A percentile compares a stretch with the other conserved stretches of the same genome.
phyloP scores from a whole-genome alignment of 106 monocot genomes.

The Acorus gramineus region DNA sequence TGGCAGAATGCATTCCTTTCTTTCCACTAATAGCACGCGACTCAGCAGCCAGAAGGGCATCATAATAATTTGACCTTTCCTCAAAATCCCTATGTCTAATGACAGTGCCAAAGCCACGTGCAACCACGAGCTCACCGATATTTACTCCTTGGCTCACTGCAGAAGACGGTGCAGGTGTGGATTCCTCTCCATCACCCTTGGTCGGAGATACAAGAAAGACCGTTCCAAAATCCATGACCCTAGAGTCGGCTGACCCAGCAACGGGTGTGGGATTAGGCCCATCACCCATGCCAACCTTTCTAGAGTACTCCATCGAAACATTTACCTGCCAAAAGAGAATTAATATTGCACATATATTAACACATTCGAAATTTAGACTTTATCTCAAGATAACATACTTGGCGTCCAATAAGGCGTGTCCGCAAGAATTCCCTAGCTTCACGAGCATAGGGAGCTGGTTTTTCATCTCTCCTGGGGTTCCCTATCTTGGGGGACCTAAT shows the following conservation, averaged over 20 bases:
- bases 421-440: constrained; percentile 93
- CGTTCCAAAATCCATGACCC: constrained; percentile 84
- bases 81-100: constrained; percentile 85
- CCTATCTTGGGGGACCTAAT: constrained; percentile 84
- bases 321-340: constrained; percentile 49
- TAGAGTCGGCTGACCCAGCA: constrained; percentile 45
- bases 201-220: constrained; percentile 60
- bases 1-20: constrained; percentile 77
- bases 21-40: constrained; percentile 63
- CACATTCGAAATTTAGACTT: too few species aligned
- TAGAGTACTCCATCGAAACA: constrained; percentile 93
- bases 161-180: constrained; percentile 23
- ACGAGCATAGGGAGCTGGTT: constrained; percentile 73
- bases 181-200: constrained; percentile 51
- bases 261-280: constrained; percentile 20
- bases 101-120: constrained; percentile 66
- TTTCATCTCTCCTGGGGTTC: constrained; percentile 85
- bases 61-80: constrained; percentile 86
- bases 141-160: constrained; percentile 52
- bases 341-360: background rate
- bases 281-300: constrained; percentile 54
- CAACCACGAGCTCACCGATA: constrained; percentile 65
- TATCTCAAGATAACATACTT: constrained; percentile 24
- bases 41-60: constrained; percentile 78
- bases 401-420: constrained; percentile 68